These are phyloP conservation scores for Coffea eugenioides DNA, from an alignment of 257 asterid genomes.

Conservation along the genomic window DNA sequence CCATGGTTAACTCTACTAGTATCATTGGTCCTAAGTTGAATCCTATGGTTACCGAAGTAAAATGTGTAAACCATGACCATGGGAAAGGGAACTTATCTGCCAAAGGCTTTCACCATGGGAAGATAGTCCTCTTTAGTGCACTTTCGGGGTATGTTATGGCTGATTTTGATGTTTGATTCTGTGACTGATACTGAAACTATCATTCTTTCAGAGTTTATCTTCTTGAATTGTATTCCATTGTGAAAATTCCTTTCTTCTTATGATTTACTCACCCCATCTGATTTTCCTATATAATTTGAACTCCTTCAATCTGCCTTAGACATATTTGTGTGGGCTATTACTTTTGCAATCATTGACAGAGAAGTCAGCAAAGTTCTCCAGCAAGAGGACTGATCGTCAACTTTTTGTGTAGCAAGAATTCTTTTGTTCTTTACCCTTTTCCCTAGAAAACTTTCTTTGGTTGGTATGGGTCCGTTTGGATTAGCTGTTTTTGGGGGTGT, in stretches of 20 bases:
- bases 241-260: background rate
- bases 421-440: background rate
- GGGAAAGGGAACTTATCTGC: background rate
- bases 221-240: background rate
- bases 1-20: background rate
- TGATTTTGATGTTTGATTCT: background rate
- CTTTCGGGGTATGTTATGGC: background rate
- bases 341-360: too few species aligned
- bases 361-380: too few species aligned
- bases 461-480: too few species aligned
- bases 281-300: background rate
- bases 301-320: background rate
- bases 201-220: background rate
- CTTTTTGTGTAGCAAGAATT: background rate
- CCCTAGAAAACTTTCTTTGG: constrained; percentile 1
- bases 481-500: too few species aligned
- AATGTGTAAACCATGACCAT: too few species aligned
- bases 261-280: background rate
- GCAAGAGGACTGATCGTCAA: background rate
- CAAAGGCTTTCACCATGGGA: background rate
- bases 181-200: background rate
- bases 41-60: background rate
- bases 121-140: background rate
- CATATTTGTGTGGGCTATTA: background rate
- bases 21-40: background rate